These are phyloP conservation scores for Candida nanaspora DNA, from an alignment of 805 yeast species.

Conservation along the genomic window DNA sequence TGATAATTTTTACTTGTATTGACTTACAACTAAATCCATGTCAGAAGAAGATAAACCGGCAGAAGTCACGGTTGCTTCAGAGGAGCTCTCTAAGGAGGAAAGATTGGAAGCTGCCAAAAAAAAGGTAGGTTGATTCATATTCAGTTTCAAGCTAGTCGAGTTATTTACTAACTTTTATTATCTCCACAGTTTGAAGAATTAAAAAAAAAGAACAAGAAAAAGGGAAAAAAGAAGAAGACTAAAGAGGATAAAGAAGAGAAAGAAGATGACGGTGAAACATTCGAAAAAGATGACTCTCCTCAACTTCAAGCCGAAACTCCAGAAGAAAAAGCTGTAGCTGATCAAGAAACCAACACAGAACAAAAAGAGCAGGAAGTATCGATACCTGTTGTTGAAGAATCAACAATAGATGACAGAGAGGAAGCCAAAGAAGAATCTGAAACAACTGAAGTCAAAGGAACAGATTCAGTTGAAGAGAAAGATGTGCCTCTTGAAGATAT, in stretches of 20 bases:
- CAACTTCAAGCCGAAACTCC: constrained; percentile 3
- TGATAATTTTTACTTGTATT: too few relatives aligned
- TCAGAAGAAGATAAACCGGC: background rate
- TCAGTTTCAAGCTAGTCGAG: background rate
- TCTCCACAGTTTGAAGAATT: constrained; percentile 19
- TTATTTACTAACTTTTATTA: too few relatives aligned
- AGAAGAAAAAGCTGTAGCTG: background rate
- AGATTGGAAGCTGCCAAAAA: constrained; percentile 29
- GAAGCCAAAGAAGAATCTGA: background rate
- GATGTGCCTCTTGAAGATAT: constrained; percentile 12
- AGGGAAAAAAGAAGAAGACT: constrained; percentile 13
- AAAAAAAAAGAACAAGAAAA: constrained; percentile 23
- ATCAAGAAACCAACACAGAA: background rate
- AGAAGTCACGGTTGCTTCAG: background rate
- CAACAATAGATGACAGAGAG: background rate
- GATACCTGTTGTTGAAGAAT: constrained; percentile 1
- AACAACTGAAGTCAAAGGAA: background rate
- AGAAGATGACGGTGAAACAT: constrained; percentile 1
- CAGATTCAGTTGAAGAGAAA: background rate
- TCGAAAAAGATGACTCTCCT: constrained; percentile 2
- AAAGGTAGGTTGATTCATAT: constrained; percentile 11
- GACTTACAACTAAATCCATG: too few relatives aligned
- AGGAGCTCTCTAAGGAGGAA: constrained; percentile 25
- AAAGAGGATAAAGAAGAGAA: constrained; percentile 5
- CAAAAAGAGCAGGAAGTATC: constrained; percentile 1